Percentiles rank a stretch among this genome's conserved stretches.
These are phyloP conservation scores for Diaporthe ilicicola DNA, from an alignment of 2,329 filamentous ascomycete genomes.

Conservation along the genomic window DNA sequence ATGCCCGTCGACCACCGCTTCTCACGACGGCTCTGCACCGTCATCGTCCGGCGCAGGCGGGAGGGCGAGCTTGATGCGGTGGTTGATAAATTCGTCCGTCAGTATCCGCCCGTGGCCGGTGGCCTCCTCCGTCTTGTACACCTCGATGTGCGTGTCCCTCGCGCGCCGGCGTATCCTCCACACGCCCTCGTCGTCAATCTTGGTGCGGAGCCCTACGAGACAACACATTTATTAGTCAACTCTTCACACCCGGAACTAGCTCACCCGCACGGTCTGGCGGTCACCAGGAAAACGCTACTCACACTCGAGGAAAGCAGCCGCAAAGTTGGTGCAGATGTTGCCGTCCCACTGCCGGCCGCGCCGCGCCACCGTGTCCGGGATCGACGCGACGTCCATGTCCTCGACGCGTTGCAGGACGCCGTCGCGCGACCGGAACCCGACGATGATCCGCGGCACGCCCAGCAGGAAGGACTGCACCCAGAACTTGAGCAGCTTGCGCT, in stretches of 20 bases:
- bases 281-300: slow-evolving; percentile 45
- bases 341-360: slow-evolving; percentile 84
- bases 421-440: slow-evolving; percentile 80
- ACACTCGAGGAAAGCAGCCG: slow-evolving; percentile 81
- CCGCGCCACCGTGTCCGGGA: slow-evolving; percentile 79
- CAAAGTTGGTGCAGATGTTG: slow-evolving; percentile 93
- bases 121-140: slow-evolving; percentile 74
- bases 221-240: background rate
- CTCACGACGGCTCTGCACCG: slow-evolving; percentile 10
- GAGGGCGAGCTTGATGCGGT: slow-evolving; percentile 67
- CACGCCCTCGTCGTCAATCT: slow-evolving; percentile 75
- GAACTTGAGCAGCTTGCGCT: slow-evolving; percentile 91
- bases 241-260: too few species aligned
- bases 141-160: slow-evolving; percentile 72
- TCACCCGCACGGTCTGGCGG: background rate
- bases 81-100: slow-evolving; percentile 79
- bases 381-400: slow-evolving; percentile 80
- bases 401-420: slow-evolving; percentile 78
- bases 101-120: slow-evolving; percentile 80
- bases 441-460: slow-evolving; percentile 89
- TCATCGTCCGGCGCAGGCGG: slow-evolving; percentile 21
- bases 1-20: background rate
- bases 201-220: slow-evolving; percentile 67
- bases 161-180: slow-evolving; percentile 80
- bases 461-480: slow-evolving; percentile 97